A percentile compares a stretch with the other conserved stretches of the same genome.
Evolutionary conservation across 345 rosid species (phyloP).

Genomic region (Gossypium arboreum): DNA sequence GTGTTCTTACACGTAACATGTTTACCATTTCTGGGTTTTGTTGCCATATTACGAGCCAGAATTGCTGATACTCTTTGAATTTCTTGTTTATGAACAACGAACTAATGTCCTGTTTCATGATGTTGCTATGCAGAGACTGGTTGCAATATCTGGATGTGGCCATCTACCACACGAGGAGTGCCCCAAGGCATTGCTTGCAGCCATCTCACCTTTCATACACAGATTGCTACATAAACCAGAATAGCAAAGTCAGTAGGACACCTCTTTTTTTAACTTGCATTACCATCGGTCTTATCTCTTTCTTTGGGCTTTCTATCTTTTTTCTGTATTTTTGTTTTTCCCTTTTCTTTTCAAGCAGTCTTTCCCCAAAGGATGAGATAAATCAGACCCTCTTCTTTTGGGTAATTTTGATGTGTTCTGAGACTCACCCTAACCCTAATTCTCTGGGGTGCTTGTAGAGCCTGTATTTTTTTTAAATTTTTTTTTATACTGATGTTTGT

Average conservation of each 20-base stretch:
- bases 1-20: neutral
- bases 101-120: neutral
- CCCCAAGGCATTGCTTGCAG: constrained; percentile 90
- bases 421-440: constrained; percentile 20
- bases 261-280: constrained; percentile 16
- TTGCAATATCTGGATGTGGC: constrained; percentile 15
- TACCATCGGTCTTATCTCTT: constrained; percentile 24
- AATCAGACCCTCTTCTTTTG: constrained; percentile 25
- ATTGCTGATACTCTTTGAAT: neutral
- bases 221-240: constrained; percentile 51
- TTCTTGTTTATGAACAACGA: neutral
- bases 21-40: neutral
- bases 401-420: constrained; percentile 32
- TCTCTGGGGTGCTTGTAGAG: constrained; percentile 31
- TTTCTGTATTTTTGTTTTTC: neutral
- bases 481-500: constrained; percentile 1
- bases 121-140: constrained; percentile 65
- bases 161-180: constrained; percentile 66
- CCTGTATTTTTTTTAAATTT: neutral
- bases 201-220: constrained; percentile 70
- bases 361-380: constrained; percentile 25
- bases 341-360: constrained; percentile 15
- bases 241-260: constrained; percentile 46
- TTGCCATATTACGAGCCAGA: neutral
- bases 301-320: constrained; percentile 7